Evolutionary conservation across 768 basidiomycete genomes (phyloP), one percentile per base, ranked within the genome.

Genomic region (Zangia roseola): DNA sequence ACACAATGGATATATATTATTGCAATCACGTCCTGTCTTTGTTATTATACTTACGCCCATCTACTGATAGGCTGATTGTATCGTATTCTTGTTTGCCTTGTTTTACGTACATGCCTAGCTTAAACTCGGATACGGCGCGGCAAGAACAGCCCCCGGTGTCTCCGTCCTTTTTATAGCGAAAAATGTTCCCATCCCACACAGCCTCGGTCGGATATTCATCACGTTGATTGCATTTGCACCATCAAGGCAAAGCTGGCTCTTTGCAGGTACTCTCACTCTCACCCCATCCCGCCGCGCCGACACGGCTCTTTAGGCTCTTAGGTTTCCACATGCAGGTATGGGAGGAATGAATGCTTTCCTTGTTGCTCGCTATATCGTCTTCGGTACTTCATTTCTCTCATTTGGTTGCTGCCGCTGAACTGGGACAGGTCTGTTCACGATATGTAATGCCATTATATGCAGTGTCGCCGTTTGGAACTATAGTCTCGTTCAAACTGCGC

Each of bases 401-500:
- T 31, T 31, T 19, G 25, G n/a, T 21, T 26, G 25, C 3, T 6
- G 23, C 23, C 16, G 20, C 59, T 47, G 40, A 55, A 43, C 30
- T 19, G 40, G 3, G 16, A 25, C 52, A 89, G 86, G 70, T 59
- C 52, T 80, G 39, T 83, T 85, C 64, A 74, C 82, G 55, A 62
- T 80, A 53, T 88, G 78, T 65, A 85, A 79, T 70, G 82, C 84
- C 40, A 71, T 86, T 56, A 73, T 81, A 47, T 78, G 81, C 52
- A 82, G 80, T 56, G 74, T 81, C 25, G 81, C 85, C 47, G 81
- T 83, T 17, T 88, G 86, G 86, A 86, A 88, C 65, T 61, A 78
- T 37, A 78, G 79, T 55, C 68, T 86, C 54, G 67, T 75, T 38
- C 64, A 70, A 47, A 49, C 65, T 34, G 47, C 63, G 30, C 61